phyloP scores from a whole-genome alignment of 2,329 filamentous ascomycete genomes.

The Claviceps capensis region DNA sequence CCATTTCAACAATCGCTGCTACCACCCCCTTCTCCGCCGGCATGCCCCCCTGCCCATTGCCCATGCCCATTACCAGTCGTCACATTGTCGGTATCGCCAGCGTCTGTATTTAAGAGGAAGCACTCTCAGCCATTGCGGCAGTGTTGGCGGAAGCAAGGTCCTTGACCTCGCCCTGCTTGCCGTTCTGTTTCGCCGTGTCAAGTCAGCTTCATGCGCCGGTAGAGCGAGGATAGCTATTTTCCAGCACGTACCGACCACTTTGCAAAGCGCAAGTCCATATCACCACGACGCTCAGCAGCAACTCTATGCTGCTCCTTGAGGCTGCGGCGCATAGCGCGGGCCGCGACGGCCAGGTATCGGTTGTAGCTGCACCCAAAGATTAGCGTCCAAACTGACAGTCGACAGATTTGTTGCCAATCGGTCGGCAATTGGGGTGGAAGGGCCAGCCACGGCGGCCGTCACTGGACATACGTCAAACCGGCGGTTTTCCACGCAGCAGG shows the following conservation, averaged over 20 bases:
- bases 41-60: background rate
- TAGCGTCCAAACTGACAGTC: background rate
- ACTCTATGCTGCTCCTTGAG: conserved; percentile 92
- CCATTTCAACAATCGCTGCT: background rate
- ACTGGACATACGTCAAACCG: conserved; percentile 72
- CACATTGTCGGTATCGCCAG: background rate
- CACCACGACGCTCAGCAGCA: conserved; percentile 74
- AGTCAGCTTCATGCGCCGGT: conserved; percentile 2
- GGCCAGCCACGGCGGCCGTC: conserved; percentile 4
- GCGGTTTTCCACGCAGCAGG: conserved; percentile 96
- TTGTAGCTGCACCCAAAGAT: conserved; percentile 64
- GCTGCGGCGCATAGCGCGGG: conserved; percentile 88
- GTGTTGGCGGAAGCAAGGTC: conserved; percentile 48
- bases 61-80: background rate
- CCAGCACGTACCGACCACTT: conserved; percentile 70
- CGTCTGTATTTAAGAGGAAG: conserved; percentile 19
- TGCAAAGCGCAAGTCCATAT: conserved; percentile 77
- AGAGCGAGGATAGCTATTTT: background rate
- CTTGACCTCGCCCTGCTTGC: conserved; percentile 85
- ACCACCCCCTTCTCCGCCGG: background rate
- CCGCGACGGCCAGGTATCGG: conserved; percentile 93
- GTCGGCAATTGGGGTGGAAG: background rate
- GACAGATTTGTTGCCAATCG: conserved; percentile 1
- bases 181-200: conserved; percentile 52
- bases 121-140: conserved; percentile 22